Percentiles rank a stretch among this genome's conserved stretches.
Conservation (phyloP, 768 basidiomycete genomes). For the Paxillus ammoniavirescens region DNA sequence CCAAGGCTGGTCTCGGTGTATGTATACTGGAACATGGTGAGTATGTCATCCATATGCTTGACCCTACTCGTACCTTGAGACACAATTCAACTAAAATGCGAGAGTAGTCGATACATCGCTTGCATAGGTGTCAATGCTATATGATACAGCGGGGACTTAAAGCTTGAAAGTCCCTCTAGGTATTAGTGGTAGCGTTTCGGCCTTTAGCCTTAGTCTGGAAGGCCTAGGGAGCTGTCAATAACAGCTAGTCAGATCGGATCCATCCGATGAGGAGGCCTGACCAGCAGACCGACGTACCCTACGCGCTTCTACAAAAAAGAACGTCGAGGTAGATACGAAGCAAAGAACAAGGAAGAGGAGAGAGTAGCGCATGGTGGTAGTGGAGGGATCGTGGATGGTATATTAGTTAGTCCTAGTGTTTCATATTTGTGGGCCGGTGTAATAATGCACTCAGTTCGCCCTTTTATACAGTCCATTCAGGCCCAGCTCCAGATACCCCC, state of each 20-base stretch:
- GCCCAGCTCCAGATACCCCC: slow-evolving; percentile 13
- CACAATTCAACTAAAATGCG: slow-evolving; percentile 10
- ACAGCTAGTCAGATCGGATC: slow-evolving; percentile 12
- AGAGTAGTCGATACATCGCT: slow-evolving; percentile 22
- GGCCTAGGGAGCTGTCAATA: slow-evolving; percentile 18
- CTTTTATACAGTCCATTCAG: slow-evolving; percentile 27
- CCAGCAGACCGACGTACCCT: slow-evolving; percentile 16
- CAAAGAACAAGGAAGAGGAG: slow-evolving; percentile 28
- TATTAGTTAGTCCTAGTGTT: slow-evolving; percentile 15
- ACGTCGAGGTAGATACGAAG: slow-evolving; percentile 27
- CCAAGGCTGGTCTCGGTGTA: no score
- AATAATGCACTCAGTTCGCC: background rate
- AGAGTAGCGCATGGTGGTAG: slow-evolving; percentile 23
- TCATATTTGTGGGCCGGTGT: slow-evolving; percentile 29
- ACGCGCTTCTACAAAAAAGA: slow-evolving; percentile 30
- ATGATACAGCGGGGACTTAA: slow-evolving; percentile 23
- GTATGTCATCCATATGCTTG: background rate
- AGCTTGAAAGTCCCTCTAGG: slow-evolving; percentile 23
- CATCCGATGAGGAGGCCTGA: background rate
- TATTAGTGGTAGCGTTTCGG: slow-evolving; percentile 1
- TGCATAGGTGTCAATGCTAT: background rate
- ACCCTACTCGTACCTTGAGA: background rate
- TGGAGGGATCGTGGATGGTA: background rate
- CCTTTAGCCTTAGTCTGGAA: slow-evolving; percentile 9
- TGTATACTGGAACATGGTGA: no score